phyloP scores from a whole-genome alignment of 2,329 filamentous ascomycete genomes.

The Pezicula rhizophila region DNA sequence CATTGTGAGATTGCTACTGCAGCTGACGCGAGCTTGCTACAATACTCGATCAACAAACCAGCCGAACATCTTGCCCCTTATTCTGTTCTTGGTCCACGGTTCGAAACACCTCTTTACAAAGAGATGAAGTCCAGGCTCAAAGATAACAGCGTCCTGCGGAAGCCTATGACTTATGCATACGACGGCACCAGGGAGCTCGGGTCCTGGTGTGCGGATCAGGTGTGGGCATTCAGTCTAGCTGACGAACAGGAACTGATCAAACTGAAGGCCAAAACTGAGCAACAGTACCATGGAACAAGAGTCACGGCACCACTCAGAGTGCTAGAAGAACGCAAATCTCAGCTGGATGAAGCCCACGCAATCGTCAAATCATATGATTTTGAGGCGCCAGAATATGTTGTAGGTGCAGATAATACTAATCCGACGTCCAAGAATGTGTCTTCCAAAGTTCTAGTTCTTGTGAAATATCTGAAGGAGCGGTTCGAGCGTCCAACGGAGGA shows the following conservation, averaged over 20 bases:
- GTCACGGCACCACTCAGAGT: conserved; percentile 27
- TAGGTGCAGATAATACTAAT: not conserved
- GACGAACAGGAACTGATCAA: conserved; percentile 52
- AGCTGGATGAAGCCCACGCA: conserved; percentile 52
- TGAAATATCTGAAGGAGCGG: conserved; percentile 52
- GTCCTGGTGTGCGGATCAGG: conserved; percentile 75
- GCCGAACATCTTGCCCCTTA: conserved; percentile 55
- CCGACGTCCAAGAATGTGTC: conserved; percentile 44
- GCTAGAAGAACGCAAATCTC: conserved; percentile 45
- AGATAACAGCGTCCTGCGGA: conserved; percentile 34
- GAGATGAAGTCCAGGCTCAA: conserved; percentile 47
- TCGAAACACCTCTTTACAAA: conserved; percentile 59
- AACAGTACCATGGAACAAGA: conserved; percentile 28
- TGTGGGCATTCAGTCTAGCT: conserved; percentile 67
- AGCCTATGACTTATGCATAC: conserved; percentile 42
- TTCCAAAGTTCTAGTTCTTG: conserved; percentile 63
- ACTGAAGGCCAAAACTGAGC: conserved; percentile 50
- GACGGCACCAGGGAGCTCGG: conserved; percentile 64
- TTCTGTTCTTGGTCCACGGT: conserved; percentile 38
- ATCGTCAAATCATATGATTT: conserved; percentile 50
- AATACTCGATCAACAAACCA: conserved; percentile 52
- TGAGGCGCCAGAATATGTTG: conserved; percentile 25
- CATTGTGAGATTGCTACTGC: conserved; percentile 80
- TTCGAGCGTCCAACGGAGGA: conserved; percentile 53
- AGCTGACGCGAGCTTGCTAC: conserved; percentile 51